Evolutionary conservation across 306 rosid species (phyloP).

Genomic region (Medicago ruthenica): DNA sequence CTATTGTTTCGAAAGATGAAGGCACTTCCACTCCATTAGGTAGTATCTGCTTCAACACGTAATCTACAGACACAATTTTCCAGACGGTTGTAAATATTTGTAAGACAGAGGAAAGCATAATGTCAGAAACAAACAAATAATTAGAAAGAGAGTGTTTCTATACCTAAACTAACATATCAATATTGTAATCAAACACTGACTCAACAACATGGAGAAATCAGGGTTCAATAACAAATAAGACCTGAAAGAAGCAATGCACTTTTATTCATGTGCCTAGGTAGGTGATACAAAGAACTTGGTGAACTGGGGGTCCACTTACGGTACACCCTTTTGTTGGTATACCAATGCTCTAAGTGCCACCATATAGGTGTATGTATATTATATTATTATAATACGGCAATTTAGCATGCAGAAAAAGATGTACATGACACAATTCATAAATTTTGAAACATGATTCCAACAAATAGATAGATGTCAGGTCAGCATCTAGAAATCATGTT

Average conservation of each 20-base stretch:
- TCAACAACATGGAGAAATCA: not conserved
- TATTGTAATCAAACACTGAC: not conserved
- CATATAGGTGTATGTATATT: not conserved
- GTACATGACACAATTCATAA: conserved; percentile 13
- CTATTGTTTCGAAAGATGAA: conserved; percentile 94
- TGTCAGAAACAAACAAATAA: conserved; percentile 30
- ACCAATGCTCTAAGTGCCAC: not conserved
- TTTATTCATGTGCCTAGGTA: not conserved
- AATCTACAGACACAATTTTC: conserved; percentile 61
- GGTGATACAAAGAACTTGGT: not conserved
- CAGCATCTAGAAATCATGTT: not conserved
- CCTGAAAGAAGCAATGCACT: conserved; percentile 3
- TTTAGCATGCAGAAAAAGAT: conserved; percentile 18
- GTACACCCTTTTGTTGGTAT: not conserved
- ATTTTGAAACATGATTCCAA: not conserved
- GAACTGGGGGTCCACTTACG: not conserved
- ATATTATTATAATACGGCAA: not conserved
- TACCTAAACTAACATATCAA: not conserved
- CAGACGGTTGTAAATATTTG: conserved; percentile 9
- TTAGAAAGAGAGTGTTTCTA: conserved; percentile 14
- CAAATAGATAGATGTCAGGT: not conserved
- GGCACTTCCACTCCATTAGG: conserved; percentile 88
- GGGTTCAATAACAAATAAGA: conserved; percentile 9
- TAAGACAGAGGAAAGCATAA: conserved; percentile 9
- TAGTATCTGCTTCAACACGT: conserved; percentile 85